Evolutionary conservation across 208 protist species (phyloP), one percentile per base, ranked within the genome.

Genomic region (Trypanosoma lewisi): DNA sequence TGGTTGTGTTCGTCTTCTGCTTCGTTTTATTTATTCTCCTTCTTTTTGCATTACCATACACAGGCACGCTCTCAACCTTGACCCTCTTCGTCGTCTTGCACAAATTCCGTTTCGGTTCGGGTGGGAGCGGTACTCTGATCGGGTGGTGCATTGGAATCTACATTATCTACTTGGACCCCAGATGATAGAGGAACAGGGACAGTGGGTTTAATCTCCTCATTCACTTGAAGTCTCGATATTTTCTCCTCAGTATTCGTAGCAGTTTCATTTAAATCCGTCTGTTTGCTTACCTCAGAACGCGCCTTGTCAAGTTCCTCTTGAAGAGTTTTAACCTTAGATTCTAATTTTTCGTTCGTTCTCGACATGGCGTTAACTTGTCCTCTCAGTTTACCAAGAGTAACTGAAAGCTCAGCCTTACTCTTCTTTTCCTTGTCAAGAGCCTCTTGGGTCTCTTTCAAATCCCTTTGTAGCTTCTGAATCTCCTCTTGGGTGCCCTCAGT

Each of bases 401-500:
- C 58, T 27, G 83, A 76, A 25, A 91, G 37, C 34, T 92, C 83
- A 17, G 85, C 81, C 34, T 69, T 77, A 34, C 78, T 72, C 65
- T 82, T 87, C 19, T 83, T 80, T 59, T 91, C 83, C 34, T 61
- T 84, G 28, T 74, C 70, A 23, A 94, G 61, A 31, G 81, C 75
- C 55, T 90, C 85, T 62, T 87, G 89, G 31, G 75, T 66, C 55
- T 91, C 83, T 19, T 73, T 69, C 30, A 93, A 60, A 48, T 95
- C 77, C 23, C 34, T 64, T 59, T 82, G 65, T 48, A 92, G 52
- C 23, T 65, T 61, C 30, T 80, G 77, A 41, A 83, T 12, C 53
- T 85, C 78, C 36, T 78, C 80, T 31, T 76, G 52, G 11, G 53
- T 42, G 12, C 45, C 63, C 17, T 36, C 57, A 17, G 30, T 58